Evolutionary conservation across 768 basidiomycete species (phyloP).

Genomic region (Macrocybe gigantea): DNA sequence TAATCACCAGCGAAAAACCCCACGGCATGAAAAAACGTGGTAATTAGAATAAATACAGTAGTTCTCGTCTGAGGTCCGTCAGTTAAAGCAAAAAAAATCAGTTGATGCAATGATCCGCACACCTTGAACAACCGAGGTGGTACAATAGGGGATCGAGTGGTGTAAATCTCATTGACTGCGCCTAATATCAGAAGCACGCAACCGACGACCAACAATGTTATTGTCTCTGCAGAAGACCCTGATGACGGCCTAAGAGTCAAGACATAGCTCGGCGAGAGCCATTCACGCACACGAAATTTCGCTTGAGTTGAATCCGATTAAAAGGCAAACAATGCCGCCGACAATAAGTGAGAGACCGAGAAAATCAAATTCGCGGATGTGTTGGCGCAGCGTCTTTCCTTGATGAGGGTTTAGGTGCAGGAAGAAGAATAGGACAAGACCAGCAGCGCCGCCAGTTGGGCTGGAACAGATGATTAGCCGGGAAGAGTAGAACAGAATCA

Average conservation of each 20-base stretch:
- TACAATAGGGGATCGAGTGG: constrained; percentile 62
- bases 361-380: constrained; percentile 68
- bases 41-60: constrained; percentile 52
- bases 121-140: constrained; percentile 74
- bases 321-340: constrained; percentile 56
- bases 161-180: constrained; percentile 53
- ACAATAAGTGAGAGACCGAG: constrained; percentile 60
- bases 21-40: constrained; percentile 57
- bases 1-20: constrained; percentile 51
- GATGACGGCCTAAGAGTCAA: background rate
- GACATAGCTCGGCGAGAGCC: background rate
- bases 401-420: constrained; percentile 76
- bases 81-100: background rate
- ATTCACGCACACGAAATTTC: constrained; percentile 53
- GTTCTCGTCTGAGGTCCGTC: constrained; percentile 54
- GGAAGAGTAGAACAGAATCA: constrained; percentile 1
- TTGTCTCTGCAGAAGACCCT: constrained; percentile 60
- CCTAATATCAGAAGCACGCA: constrained; percentile 43
- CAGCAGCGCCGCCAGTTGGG: constrained; percentile 69
- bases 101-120: constrained; percentile 9
- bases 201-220: constrained; percentile 59
- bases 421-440: constrained; percentile 59
- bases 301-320: constrained; percentile 71
- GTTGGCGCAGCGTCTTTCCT: constrained; percentile 48
- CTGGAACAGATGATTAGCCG: constrained; percentile 24